Base-by-base conservation (phyloP, 1,284 basidiomycete species). In the Apiotrichum brassicae region DNA sequence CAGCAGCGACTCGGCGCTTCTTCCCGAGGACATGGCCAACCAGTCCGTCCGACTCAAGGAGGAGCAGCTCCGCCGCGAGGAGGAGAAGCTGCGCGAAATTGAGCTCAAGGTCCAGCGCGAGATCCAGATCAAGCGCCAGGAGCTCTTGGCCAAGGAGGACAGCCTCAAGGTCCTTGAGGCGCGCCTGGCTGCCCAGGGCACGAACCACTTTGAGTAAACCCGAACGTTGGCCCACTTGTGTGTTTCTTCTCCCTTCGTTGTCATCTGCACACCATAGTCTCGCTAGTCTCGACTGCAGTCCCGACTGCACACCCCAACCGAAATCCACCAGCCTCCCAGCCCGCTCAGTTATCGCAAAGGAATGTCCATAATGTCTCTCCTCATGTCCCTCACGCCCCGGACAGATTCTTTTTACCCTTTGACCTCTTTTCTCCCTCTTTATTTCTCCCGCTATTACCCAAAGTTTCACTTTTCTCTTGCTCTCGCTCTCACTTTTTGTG, bases 121-220 rank as follows among this genome's bases (percentile, higher is more conserved):
- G 79, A 94, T 99, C 76, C 90, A 90, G 75, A 89, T 98, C 79
- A 97, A 97, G 80, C 81, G 93, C 67, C 95, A 98, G 73, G 94
- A 98, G 73, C 76, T 99, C 58, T 75, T 92, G 65, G 89, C 90
- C 42, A 94, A 93, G 73, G 90, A 93, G 72, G 90, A 93, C 74
- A 69, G 65, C 42, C 58, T 75, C 54, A 73, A 71, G 58, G 68
- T 71, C 34, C 66, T 75, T 49, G 73, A 75, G 53, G 66, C 67
- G n/a, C 62, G 73, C 51, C 56, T 75, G 26, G 54, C 54, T 23
- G 51, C 51, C 11, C 57, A 54, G 51, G 49, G 53, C 33, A 18
- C 32, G 35, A 53, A 49, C 50, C 46, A 37, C 36, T 42, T 42
- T 14, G 48, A 50, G 43, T 51, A 53, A 47, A 38, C 43, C 20